Base-by-base conservation (phyloP, 2,329 filamentous ascomycete species). In the Aspergillus felis region DNA sequence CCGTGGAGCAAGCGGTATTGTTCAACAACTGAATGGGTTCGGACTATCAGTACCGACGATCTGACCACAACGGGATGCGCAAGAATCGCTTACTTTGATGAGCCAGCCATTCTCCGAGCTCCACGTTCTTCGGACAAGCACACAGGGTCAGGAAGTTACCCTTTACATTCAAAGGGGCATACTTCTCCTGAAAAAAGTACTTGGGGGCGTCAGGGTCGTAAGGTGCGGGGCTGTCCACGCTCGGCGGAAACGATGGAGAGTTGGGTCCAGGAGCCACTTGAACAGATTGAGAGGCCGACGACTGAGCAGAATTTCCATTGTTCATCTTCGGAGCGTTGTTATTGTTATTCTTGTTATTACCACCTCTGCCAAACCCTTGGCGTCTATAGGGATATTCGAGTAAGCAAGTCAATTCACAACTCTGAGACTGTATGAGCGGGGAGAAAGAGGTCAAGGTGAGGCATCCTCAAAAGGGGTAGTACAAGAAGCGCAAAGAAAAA, bases 121-220 rank as follows among this genome's bases (percentile, higher is more conserved):
- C 93, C 49, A 97, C 90, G 56, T 94, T 92, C 79, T 93, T 92
- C 24, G 93, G 93, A 71, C 92, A 89, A 51, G 92, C 91, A 68
- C 92, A 95, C 58, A 97, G 78, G 10, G 93, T 97, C 88, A 96
- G 91, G 73, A 97, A 97, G 79, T 97, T 97, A 58, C 93, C 93
- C 79, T 93, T 96, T 69, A 97, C 92, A 64, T 96, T 96, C 69
- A 96, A 87, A 71, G 88, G 90, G 55, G 89, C 87, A 59, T 80
- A 80, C 66, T 79, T 80, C 68, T 81, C 78, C 63, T 78, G 76
- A 62, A 81, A 79, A 64, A 80, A 81, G 64, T 79, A 80, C 63
- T 80, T 81, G 35, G 75, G 73, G n/a, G 73, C 68, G 63, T 75
- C 71, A 56, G 78, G 74, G 35, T 75, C 73, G 61, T 76, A 76